Evolutionary conservation across 805 yeast genomes (phyloP), one percentile per base, ranked within the genome.

Genomic region (Wickerhamiella sergipiensis): DNA sequence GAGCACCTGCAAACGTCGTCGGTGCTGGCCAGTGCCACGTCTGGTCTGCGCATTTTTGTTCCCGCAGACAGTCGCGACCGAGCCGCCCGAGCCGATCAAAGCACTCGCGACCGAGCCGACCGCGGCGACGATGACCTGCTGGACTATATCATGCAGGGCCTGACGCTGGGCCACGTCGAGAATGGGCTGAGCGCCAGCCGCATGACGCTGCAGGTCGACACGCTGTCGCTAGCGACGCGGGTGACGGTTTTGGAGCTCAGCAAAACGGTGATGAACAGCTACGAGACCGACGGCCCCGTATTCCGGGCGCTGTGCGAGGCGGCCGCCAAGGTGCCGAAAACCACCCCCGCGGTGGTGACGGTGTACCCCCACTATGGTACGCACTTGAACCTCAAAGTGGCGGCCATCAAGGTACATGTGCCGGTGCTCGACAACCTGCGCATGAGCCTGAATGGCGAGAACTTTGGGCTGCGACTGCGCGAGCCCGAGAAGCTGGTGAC

Each of bases 111-210:
- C 8, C 5, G 26, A 24, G 8, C 8, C 10, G 29, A 10, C 3
- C 17, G 29, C 6, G 40, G 48, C 43, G 15, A 12, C 33, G 15
- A 3, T 6, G 63, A 59, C 31, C 46, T 60, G 3, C 47, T 55
- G 12, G 63, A 60, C 43, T 51, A 59, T 15, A 44, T 60, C 1
- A 40, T 58, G 21, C 51, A 52, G 10, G 51, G 53, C 3, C 51
- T 58, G 5, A 53, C 46, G 10, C 31, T 57, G 2, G 63, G 61
- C 12, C 58, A 52, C 44, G 55, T 55, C 1, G 18, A 36, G 40
- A 36, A 50, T 15, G 46, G 58, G 1, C 48, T 45, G 6, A 52
- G 51, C 2, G 50, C 49, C n/a, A 43, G 55, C 13, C 59, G 61
- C 57, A 52, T 51, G 4, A 21, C 55, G 1, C 47, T 55, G 9